phyloP scores from a whole-genome alignment of 306 rosid species.

The Rubus idaeus region DNA sequence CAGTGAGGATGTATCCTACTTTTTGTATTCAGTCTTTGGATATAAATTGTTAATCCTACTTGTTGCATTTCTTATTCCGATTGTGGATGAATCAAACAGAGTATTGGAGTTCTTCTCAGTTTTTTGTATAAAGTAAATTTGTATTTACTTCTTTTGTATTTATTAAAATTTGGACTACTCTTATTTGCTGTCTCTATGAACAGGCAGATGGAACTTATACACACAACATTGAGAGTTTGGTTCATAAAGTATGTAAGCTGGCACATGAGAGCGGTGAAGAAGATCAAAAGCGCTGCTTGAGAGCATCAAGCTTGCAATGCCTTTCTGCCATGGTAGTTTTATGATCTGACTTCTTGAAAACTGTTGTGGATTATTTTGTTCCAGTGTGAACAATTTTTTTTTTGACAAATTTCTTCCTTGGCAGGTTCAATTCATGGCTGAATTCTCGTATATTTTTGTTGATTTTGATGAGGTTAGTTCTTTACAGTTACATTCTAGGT shows the following conservation, averaged over 20 bases:
- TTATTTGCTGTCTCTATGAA: conserved; percentile 27
- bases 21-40: neutral
- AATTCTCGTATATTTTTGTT: conserved; percentile 67
- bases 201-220: conserved; percentile 87
- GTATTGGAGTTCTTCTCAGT: neutral
- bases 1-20: neutral
- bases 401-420: conserved; percentile 32
- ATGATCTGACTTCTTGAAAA: conserved; percentile 1
- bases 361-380: neutral
- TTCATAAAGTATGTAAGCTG: conserved; percentile 65
- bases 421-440: conserved; percentile 94
- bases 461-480: conserved; percentile 83
- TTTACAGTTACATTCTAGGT: conserved; percentile 4
- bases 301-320: conserved; percentile 96
- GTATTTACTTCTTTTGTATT: conserved; percentile 5
- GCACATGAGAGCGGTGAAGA: conserved; percentile 62
- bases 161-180: neutral
- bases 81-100: neutral
- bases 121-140: neutral
- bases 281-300: conserved; percentile 52
- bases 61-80: neutral
- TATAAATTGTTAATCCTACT: neutral
- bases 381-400: conserved; percentile 4
- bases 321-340: conserved; percentile 85
- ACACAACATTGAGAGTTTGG: conserved; percentile 77